A percentile compares a stretch with the other conserved stretches of the same genome.
phyloP scores from a whole-genome alignment of 208 protist genomes.

The Giardia muris region DNA sequence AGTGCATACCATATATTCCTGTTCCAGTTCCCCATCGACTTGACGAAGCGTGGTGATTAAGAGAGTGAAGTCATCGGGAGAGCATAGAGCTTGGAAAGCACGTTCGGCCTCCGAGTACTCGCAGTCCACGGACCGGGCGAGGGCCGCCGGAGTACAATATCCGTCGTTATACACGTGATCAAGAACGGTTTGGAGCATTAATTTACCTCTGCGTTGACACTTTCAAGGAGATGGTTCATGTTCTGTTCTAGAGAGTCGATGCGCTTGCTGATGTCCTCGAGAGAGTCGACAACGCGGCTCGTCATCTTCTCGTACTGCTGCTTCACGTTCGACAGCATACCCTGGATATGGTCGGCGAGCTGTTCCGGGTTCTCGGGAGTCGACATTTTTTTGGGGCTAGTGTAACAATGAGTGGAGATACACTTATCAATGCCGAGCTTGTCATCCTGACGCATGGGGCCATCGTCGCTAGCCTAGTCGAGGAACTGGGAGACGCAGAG shows the following conservation, averaged over 20 bases:
- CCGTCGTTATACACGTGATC: neutral
- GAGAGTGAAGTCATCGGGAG: neutral
- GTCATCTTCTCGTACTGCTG: neutral
- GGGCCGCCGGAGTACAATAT: neutral
- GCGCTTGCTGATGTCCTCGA: neutral
- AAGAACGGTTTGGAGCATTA: neutral
- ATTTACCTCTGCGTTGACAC: neutral
- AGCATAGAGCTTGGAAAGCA: neutral
- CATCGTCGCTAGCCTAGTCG: neutral
- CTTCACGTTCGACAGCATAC: neutral
- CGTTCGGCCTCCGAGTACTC: neutral
- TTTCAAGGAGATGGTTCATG: neutral
- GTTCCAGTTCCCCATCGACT: too few species aligned
- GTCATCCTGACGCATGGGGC: neutral
- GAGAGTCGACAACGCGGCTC: neutral
- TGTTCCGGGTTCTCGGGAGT: slow-evolving; percentile 6
- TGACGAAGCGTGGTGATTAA: too few species aligned
- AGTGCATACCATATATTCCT: too few species aligned
- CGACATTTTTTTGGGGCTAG: too few species aligned
- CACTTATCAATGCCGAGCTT: neutral
- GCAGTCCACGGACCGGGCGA: neutral
- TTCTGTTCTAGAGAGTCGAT: neutral
- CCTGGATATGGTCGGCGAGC: neutral
- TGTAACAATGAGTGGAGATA: too few species aligned
- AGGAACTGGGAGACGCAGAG: neutral